Evolutionary conservation across 2,329 filamentous ascomycete species (phyloP).

Genomic region (Chaetomium globosum): DNA sequence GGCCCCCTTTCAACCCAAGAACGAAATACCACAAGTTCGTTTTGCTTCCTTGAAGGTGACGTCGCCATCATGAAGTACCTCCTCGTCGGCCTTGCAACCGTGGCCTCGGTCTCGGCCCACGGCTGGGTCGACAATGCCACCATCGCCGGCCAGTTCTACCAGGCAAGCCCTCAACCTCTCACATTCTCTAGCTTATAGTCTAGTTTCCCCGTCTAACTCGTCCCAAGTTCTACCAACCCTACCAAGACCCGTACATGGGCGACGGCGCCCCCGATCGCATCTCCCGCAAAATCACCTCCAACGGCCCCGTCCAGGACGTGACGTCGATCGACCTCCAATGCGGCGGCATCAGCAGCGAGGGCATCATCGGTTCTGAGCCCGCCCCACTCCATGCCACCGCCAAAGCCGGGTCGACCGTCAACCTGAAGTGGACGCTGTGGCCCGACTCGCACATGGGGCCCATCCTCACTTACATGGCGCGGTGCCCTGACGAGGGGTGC

Average conservation of each 20-base stretch:
- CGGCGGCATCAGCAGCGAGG: constrained; percentile 16
- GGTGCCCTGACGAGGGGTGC: constrained; percentile 56
- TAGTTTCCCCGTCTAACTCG: background rate
- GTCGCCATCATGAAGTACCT: constrained; percentile 16
- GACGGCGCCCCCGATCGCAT: constrained; percentile 49
- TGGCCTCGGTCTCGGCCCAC: constrained; percentile 44
- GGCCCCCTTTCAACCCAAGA: too few species aligned
- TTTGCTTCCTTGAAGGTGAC: background rate
- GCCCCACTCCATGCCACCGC: constrained; percentile 57
- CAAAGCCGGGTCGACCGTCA: constrained; percentile 55
- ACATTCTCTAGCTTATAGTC: background rate
- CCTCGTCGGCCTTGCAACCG: constrained; percentile 4
- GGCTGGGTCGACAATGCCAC: constrained; percentile 51
- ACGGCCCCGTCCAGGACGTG: constrained; percentile 59
- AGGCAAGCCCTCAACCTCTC: constrained; percentile 29
- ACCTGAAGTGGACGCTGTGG: constrained; percentile 57
- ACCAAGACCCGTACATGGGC: constrained; percentile 29
- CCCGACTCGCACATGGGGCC: constrained; percentile 56
- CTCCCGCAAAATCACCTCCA: constrained; percentile 59
- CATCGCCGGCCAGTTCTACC: constrained; percentile 45
- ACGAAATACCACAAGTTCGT: too few species aligned
- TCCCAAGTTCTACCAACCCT: constrained; percentile 26
- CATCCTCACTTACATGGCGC: constrained; percentile 61
- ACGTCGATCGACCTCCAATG: constrained; percentile 45
- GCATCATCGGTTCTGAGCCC: constrained; percentile 49